These are phyloP conservation scores for Malus sieversii DNA, from an alignment of 306 rosid genomes.

Conservation along the genomic window DNA sequence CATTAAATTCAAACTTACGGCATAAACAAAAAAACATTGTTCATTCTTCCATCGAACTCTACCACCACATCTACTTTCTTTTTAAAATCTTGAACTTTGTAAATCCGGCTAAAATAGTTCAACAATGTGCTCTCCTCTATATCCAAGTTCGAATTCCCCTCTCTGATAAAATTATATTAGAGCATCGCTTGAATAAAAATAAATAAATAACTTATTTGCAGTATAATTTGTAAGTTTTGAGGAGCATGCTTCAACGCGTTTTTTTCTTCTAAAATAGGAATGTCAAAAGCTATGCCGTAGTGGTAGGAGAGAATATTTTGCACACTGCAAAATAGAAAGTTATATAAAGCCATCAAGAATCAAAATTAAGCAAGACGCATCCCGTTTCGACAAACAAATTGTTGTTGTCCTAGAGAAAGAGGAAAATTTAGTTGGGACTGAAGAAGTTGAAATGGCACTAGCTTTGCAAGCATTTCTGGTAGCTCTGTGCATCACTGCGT, in stretches of 20 bases:
- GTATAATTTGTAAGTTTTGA: not conserved
- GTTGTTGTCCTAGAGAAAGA: not conserved
- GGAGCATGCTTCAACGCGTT: not conserved
- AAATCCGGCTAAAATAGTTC: too few relatives aligned
- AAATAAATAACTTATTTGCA: not conserved
- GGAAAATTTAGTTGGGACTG: not conserved
- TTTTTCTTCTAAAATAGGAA: not conserved
- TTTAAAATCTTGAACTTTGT: too few relatives aligned
- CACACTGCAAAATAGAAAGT: not conserved
- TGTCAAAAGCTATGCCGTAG: not conserved
- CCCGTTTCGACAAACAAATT: slow-evolving; percentile 14
- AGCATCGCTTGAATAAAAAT: too few relatives aligned
- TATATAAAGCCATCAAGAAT: slow-evolving; percentile 36
- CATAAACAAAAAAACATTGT: too few relatives aligned
- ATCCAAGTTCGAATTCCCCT: too few relatives aligned
- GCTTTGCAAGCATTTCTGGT: slow-evolving; percentile 22
- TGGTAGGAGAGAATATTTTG: not conserved
- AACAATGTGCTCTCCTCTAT: too few relatives aligned
- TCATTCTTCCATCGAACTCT: too few relatives aligned
- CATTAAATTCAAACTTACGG: too few relatives aligned
- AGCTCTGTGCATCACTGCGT: slow-evolving; percentile 24
- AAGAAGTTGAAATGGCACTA: slow-evolving; percentile 26
- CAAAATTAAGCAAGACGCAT: not conserved
- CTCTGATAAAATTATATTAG: too few relatives aligned
- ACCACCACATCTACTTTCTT: too few relatives aligned